These are phyloP conservation scores for Betula pendula DNA, from an alignment of 306 rosid species.

Conservation along the genomic window DNA sequence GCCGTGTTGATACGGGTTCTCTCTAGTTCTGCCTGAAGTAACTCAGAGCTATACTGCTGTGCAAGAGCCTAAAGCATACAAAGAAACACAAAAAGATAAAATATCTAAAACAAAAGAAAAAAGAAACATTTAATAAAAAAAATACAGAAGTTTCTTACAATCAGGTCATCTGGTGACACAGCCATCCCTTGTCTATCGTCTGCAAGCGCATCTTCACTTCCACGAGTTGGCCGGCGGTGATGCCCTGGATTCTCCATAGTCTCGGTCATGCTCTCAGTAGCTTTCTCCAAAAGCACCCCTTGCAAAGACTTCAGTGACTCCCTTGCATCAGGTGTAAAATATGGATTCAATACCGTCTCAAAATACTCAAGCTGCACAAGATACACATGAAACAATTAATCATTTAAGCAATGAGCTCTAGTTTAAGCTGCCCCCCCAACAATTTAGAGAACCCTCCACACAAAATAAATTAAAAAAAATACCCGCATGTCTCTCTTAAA, in stretches of 20 bases:
- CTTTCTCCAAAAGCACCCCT: conserved; percentile 92
- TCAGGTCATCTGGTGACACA: conserved; percentile 90
- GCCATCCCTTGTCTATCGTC: conserved; percentile 75
- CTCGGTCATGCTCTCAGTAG: conserved; percentile 76
- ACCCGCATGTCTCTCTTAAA: too few relatives aligned
- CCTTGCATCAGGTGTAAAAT: conserved; percentile 90
- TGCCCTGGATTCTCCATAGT: conserved; percentile 83
- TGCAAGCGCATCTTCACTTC: conserved; percentile 83
- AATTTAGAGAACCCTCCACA: too few relatives aligned
- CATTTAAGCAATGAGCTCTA: background rate
- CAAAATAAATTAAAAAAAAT: too few relatives aligned
- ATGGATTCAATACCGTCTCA: conserved; percentile 88
- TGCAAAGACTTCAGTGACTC: conserved; percentile 90
- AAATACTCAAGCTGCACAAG: conserved; percentile 92
- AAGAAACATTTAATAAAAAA: conserved; percentile 18
- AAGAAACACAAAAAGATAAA: conserved; percentile 28
- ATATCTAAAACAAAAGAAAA: background rate
- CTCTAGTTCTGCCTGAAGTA: conserved; percentile 87
- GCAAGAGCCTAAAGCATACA: conserved; percentile 68
- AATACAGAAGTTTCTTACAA: conserved; percentile 61
- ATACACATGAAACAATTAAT: conserved; percentile 33
- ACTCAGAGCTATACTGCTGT: conserved; percentile 86
- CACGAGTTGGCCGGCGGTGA: conserved; percentile 89
- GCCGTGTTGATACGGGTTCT: conserved; percentile 96
- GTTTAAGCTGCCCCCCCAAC: too few relatives aligned